A percentile compares a stretch with the other conserved stretches of the same genome.
Conservation (phyloP, 345 rosid genomes). For the Firmiana major region DNA sequence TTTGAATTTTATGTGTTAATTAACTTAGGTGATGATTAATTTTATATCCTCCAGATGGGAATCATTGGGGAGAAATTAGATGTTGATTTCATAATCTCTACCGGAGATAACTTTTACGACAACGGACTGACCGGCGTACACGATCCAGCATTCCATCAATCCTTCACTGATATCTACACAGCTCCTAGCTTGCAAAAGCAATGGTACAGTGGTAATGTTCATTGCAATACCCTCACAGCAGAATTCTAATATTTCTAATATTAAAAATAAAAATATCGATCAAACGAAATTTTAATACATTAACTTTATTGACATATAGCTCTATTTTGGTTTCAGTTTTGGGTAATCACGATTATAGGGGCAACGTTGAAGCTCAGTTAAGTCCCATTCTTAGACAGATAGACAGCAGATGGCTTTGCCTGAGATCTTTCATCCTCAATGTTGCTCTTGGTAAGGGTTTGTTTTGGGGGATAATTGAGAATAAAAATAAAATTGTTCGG, state of each 20-base stretch:
- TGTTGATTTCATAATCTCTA: constrained; percentile 59
- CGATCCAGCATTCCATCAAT: constrained; percentile 59
- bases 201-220: constrained; percentile 62
- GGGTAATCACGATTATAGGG: constrained; percentile 66
- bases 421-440: constrained; percentile 39
- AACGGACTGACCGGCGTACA: constrained; percentile 46
- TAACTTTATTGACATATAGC: no score
- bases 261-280: no score
- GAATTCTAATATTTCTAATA: no score
- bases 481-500: no score
- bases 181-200: constrained; percentile 70
- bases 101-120: constrained; percentile 81
- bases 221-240: no score
- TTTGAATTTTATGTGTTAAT: neutral
- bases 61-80: constrained; percentile 52
- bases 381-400: constrained; percentile 35
- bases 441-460: constrained; percentile 33
- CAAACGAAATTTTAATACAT: no score
- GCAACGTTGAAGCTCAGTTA: constrained; percentile 51
- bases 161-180: constrained; percentile 57
- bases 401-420: constrained; percentile 55
- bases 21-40: neutral
- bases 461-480: no score
- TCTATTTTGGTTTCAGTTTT: constrained; percentile 28
- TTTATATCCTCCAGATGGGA: constrained; percentile 54